Evolutionary conservation across 2,329 filamentous ascomycete species (phyloP).

Genomic region (Neonectria hederae): DNA sequence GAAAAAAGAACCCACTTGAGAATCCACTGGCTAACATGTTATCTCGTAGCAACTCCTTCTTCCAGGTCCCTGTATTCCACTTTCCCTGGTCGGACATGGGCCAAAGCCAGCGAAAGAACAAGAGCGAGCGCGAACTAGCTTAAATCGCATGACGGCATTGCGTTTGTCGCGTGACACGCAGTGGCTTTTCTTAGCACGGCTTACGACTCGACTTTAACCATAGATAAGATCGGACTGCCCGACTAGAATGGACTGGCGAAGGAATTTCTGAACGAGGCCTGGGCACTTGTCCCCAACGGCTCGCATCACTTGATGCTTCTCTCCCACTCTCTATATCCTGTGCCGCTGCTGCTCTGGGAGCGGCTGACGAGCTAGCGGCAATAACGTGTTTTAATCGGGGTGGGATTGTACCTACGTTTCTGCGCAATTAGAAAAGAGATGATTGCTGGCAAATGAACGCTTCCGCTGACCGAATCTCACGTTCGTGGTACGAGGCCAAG

Average conservation of each 20-base stretch:
- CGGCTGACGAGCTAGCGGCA: conserved; percentile 20
- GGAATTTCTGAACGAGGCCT: not conserved
- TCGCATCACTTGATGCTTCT: not conserved
- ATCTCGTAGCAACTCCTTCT: conserved; percentile 79
- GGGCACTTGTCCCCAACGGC: not conserved
- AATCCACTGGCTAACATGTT: conserved; percentile 46
- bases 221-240: conserved; percentile 15
- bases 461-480: conserved; percentile 13
- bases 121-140: conserved; percentile 48
- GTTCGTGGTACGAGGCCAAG: conserved; percentile 13
- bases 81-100: conserved; percentile 93
- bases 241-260: conserved; percentile 10
- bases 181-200: conserved; percentile 28
- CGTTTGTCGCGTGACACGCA: conserved; percentile 28
- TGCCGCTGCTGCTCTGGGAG: conserved; percentile 4
- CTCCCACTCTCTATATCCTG: conserved; percentile 10
- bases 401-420: conserved; percentile 29
- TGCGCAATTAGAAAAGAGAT: conserved; percentile 23
- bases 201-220: conserved; percentile 12
- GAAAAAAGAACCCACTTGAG: not conserved
- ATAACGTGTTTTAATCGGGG: conserved; percentile 28
- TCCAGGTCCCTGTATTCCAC: conserved; percentile 90
- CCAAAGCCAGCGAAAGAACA: conserved; percentile 62
- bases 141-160: conserved; percentile 24
- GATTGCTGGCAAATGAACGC: not conserved